phyloP scores from a whole-genome alignment of 495 filamentous ascomycete species.

The Daldinia bambusicola region DNA sequence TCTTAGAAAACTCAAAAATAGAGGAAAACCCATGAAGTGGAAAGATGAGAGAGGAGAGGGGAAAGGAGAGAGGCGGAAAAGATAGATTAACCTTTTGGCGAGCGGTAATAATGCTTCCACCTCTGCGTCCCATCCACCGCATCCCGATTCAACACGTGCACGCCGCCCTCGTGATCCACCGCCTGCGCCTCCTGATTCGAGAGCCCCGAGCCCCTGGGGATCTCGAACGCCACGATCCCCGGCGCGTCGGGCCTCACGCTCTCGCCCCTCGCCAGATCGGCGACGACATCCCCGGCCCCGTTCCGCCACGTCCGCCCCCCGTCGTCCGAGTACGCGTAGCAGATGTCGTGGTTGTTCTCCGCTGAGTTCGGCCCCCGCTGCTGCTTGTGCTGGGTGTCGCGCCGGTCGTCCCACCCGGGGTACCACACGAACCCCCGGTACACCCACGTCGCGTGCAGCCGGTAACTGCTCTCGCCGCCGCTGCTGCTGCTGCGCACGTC shows the following conservation, averaged over 20 bases:
- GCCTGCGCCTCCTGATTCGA: conserved; percentile 62
- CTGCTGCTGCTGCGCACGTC: conserved; percentile 45
- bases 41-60: not conserved
- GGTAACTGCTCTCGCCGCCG: too few species aligned
- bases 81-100: conserved; percentile 47
- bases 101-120: conserved; percentile 61
- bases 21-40: not conserved
- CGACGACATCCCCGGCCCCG: conserved; percentile 47
- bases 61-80: not conserved
- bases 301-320: conserved; percentile 55
- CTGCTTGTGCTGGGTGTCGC: conserved; percentile 55
- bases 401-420: conserved; percentile 55
- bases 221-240: conserved; percentile 54
- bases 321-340: conserved; percentile 58
- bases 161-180: conserved; percentile 54
- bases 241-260: conserved; percentile 49
- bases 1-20: not conserved
- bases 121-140: conserved; percentile 43
- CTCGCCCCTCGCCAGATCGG: conserved; percentile 48
- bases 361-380: conserved; percentile 57
- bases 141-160: conserved; percentile 61
- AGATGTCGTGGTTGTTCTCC: conserved; percentile 59
- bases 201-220: conserved; percentile 55
- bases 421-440: conserved; percentile 58
- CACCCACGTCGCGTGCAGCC: conserved; percentile 59